Evolutionary conservation across 2,329 filamentous ascomycete species (phyloP), one percentile per base, ranked within the genome.

Genomic region (Tympanopsis confertula): DNA sequence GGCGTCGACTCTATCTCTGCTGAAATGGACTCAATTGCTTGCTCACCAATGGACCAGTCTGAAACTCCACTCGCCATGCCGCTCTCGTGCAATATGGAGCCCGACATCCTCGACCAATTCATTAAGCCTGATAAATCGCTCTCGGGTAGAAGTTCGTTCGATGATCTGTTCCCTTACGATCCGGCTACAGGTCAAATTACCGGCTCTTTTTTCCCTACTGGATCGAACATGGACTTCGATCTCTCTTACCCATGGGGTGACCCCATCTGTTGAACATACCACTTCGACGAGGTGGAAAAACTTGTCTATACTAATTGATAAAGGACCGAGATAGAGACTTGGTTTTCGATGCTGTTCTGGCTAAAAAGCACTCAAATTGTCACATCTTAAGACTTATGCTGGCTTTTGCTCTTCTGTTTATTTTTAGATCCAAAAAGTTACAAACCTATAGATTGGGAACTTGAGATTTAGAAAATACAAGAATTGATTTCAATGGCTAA

Each of bases 161-260:
- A 57, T 13, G 50, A 50, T 17, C 50, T 48, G 29, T 45, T 57
- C 19, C 55, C 56, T 1, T 58, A 53, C 20, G 55, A 59, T 38
- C 50, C 55, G 15, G 45, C 41, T 32, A 57, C 54, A 2, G 55
- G 55, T 15, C 54, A 58, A 35, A 51, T 59, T 1, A 57, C 54
- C 0, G 54, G 54, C n/a, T 57, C 54, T 4, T 56, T 59, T 38
- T 59, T 59, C 41, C 55, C 54, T n/a, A 36, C 44, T 5, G 47
- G 44, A 17, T 36, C 43, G 4, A 52, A 48, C 19, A 30, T 57
- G 19, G 54, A 57, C 26, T 39, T 56, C 33, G 53, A 57, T 18
- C 40, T 57, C 40, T 50, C 47, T 1, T 54, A 50, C 42, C 48
- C 52, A 40, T 55, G 52, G 49, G 49, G 50, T 26, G 53, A 54